Percentiles rank a stretch among this genome's conserved stretches.
These are phyloP conservation scores for Neurospora sp. DNA, from an alignment of 495 filamentous ascomycete genomes.

Conservation along the genomic window DNA sequence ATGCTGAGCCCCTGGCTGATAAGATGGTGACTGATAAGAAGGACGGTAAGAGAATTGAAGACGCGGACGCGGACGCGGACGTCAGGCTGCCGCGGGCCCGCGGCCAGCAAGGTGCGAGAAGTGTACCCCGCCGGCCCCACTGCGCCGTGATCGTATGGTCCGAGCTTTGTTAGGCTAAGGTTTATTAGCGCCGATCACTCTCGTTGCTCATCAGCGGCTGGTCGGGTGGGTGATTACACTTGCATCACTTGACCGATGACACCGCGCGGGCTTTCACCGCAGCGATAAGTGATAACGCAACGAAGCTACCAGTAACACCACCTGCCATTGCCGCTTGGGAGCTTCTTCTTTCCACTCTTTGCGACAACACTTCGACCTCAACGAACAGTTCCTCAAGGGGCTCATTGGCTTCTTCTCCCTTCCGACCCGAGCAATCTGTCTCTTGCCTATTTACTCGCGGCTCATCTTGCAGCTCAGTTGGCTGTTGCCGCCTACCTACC, in stretches of 20 bases:
- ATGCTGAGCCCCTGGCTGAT: not conserved
- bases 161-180: not conserved
- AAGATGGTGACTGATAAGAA: not conserved
- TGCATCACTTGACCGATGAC: not conserved
- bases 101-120: not conserved
- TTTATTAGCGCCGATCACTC: not conserved
- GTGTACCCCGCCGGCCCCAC: not conserved
- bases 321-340: not conserved
- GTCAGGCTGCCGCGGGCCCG: not conserved
- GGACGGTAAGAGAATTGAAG: not conserved
- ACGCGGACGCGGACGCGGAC: too few species aligned
- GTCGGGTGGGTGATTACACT: not conserved
- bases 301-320: not conserved
- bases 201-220: not conserved
- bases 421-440: not conserved
- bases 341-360: not conserved
- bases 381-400: not conserved
- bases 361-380: not conserved
- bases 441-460: not conserved
- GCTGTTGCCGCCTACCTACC: not conserved
- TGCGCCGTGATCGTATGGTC: not conserved
- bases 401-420: not conserved
- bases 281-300: not conserved
- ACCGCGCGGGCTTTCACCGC: not conserved
- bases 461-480: not conserved